Conservation (phyloP, 805 yeast genomes). For the Limtongia smithiae region DNA sequence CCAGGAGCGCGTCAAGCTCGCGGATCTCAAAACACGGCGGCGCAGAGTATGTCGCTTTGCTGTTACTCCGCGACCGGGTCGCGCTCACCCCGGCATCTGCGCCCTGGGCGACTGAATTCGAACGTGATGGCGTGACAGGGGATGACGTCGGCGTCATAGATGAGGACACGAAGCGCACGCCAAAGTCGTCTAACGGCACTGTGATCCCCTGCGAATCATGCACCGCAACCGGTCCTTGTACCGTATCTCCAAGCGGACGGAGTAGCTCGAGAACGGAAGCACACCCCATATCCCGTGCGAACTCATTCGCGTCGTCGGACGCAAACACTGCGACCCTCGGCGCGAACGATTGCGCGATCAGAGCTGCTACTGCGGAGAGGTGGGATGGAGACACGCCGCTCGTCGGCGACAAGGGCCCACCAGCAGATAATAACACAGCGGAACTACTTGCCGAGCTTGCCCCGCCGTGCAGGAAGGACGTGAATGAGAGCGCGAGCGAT, state of each 20-base stretch:
- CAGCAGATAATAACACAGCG: background rate
- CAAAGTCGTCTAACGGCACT: slow-evolving; percentile 50
- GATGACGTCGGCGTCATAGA: background rate
- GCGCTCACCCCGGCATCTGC: slow-evolving; percentile 1
- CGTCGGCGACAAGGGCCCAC: slow-evolving; percentile 15
- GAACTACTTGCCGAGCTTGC: background rate
- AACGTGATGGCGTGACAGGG: background rate
- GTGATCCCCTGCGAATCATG: slow-evolving; percentile 52
- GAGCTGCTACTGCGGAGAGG: slow-evolving; percentile 17
- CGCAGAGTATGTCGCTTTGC: slow-evolving; percentile 4
- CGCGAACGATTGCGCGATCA: slow-evolving; percentile 42
- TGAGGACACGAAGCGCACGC: slow-evolving; percentile 47
- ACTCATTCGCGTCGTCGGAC: slow-evolving; percentile 45
- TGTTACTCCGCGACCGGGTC: slow-evolving; percentile 9
- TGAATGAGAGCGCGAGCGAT: slow-evolving; percentile 19
- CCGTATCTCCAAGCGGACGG: slow-evolving; percentile 54
- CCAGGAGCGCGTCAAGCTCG: slow-evolving; percentile 19
- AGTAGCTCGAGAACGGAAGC: slow-evolving; percentile 48
- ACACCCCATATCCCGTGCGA: slow-evolving; percentile 44
- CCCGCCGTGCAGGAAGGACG: slow-evolving; percentile 19
- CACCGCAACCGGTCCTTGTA: slow-evolving; percentile 44
- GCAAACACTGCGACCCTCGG: slow-evolving; percentile 53
- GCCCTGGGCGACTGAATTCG: background rate
- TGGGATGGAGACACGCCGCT: slow-evolving; percentile 21
- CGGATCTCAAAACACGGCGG: slow-evolving; percentile 16